Base-by-base conservation (phyloP, 148 eudicot species). In the Hydrangea macrophylla region DNA sequence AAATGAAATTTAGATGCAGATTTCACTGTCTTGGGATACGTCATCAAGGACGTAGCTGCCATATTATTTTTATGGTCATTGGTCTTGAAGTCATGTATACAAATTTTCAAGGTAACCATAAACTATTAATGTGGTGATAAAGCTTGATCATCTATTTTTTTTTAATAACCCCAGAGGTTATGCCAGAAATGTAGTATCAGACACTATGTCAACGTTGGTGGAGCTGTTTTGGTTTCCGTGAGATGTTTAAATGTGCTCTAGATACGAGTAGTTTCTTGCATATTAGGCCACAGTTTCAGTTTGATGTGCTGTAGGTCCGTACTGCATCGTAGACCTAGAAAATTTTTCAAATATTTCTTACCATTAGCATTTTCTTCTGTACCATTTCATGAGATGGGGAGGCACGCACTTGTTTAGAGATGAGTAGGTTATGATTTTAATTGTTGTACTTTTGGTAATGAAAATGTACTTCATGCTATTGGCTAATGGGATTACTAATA, bases 41-140 rank as follows among this genome's bases (percentile, higher is more conserved):
- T 55, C 28, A 64, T n/a, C 9, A 44, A 15, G 23, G 30, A 48
- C 30, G 23, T 65, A 27, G 57, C 25, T 65, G 57, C 58, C 40
- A 45, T 1, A 5, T 42, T n/a, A n/a, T n/a, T n/a, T n/a, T n/a
- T n/a, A n/a, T n/a, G n/a, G n/a, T n/a, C n/a, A n/a, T n/a, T n/a
- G n/a, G n/a, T n/a, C n/a, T n/a, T n/a, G n/a, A n/a, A n/a, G n/a
- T n/a, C n/a, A n/a, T n/a, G n/a, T n/a, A 42, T 42, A 11, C 17
- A 2, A 11, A 18, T 1, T 42, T 42, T 42, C 11, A 42, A 11
- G 22, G 32, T 65, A 18, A 18, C 23, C 27, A 23, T 6, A 11
- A 11, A 31, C 33, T 8, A 6, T 1, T 59, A 32, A 44, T 27
- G 13, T 65, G 69, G 13, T 50, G 40, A 44, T 42, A 55, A 9